Conservation (phyloP, 1,139 yeast genomes). For the Blastobotrys aristatus region DNA sequence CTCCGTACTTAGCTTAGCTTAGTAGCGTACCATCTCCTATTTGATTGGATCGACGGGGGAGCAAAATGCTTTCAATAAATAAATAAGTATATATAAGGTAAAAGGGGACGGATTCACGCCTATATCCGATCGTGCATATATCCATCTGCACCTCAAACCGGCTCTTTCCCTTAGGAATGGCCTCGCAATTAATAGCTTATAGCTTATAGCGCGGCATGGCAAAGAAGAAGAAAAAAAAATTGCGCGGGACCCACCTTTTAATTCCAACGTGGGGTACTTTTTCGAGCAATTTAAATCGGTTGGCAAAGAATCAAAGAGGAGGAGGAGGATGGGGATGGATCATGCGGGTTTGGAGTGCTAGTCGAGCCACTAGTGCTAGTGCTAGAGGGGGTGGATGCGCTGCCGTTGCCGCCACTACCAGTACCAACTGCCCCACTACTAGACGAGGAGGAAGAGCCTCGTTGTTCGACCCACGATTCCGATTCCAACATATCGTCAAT, state of each 20-base stretch:
- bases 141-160: background rate
- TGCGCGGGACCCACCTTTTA: no score
- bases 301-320: background rate
- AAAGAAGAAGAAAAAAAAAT: background rate
- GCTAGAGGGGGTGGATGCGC: background rate
- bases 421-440: no score
- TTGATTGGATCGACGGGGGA: no score
- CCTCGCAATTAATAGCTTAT: background rate
- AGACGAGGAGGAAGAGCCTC: no score
- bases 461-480: background rate
- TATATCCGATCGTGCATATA: background rate
- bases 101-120: background rate
- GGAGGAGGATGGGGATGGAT: background rate
- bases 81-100: no score
- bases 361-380: background rate
- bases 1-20: no score
- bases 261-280: no score
- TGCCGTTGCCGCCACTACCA: background rate
- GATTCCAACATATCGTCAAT: slow-evolving; percentile 5
- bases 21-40: no score
- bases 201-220: background rate
- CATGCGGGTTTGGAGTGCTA: background rate
- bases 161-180: background rate
- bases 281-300: slow-evolving; percentile 2
- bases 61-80: no score